Conservation (phyloP, 257 asterid genomes). For the Nicotiana sylvestris region DNA sequence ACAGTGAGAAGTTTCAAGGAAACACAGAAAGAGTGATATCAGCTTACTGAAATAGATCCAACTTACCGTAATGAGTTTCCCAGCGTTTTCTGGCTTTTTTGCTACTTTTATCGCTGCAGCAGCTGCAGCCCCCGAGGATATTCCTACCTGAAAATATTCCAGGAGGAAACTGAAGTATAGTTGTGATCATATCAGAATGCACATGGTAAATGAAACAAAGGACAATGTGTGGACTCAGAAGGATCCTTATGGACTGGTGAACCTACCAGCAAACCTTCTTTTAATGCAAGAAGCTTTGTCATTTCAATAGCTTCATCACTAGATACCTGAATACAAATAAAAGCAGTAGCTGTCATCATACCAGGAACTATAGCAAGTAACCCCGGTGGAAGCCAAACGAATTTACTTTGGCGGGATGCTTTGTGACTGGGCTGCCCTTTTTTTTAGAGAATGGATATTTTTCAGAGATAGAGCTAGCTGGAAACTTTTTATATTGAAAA, state of each 20-base stretch:
- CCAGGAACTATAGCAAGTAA: not conserved
- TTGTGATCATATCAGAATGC: not conserved
- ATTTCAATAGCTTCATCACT: slow-evolving; percentile 53
- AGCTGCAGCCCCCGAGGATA: slow-evolving; percentile 61
- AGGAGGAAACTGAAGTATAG: not conserved
- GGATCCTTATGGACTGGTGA: not conserved
- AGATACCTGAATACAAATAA: slow-evolving; percentile 27
- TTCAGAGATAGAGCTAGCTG: not conserved
- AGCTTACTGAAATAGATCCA: not conserved
- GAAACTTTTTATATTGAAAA: not conserved
- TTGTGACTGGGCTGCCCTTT: no score
- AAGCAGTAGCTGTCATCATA: not conserved
- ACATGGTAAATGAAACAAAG: not conserved
- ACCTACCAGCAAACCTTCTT: slow-evolving; percentile 50
- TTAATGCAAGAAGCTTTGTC: slow-evolving; percentile 45
- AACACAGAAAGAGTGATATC: not conserved
- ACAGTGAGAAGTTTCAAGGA: not conserved
- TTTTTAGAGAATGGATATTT: not conserved
- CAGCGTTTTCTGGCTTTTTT: slow-evolving; percentile 44
- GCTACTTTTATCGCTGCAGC: slow-evolving; percentile 53
- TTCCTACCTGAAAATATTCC: slow-evolving; percentile 38
- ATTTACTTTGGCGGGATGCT: not conserved
- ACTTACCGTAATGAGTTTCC: slow-evolving; percentile 55
- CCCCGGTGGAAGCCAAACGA: not conserved
- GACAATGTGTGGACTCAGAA: not conserved